Conservation (phyloP, 768 basidiomycete species). For the Hirschioporus abietinus region DNA sequence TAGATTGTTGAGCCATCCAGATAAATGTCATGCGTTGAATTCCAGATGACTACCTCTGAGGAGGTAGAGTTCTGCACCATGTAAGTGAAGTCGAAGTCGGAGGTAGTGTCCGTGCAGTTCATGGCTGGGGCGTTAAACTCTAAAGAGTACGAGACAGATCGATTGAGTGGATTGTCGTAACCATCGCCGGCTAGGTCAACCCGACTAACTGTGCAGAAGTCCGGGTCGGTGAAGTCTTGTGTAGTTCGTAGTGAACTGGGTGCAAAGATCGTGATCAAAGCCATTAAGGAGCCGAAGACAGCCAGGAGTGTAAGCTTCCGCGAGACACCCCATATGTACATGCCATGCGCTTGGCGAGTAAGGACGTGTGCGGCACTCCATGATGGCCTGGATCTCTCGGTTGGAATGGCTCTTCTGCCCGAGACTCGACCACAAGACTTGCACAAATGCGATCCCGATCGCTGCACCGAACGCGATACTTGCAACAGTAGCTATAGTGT, state of each 20-base stretch:
- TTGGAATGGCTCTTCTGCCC: background rate
- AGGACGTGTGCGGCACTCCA: background rate
- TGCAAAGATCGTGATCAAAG: background rate
- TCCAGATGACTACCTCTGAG: background rate
- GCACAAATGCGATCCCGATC: background rate
- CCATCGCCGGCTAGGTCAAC: background rate
- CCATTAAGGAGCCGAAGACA: background rate
- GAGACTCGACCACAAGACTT: background rate
- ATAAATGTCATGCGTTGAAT: background rate
- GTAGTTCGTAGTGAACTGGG: background rate
- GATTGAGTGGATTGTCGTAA: background rate
- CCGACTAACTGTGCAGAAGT: background rate
- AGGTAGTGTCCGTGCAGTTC: background rate
- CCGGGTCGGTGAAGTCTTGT: background rate
- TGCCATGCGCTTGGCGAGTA: background rate
- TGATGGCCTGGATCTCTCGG: background rate
- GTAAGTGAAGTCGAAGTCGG: background rate
- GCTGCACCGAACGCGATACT: background rate
- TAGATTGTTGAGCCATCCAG: background rate
- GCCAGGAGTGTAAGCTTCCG: background rate
- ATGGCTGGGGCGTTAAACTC: background rate
- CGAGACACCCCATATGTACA: background rate
- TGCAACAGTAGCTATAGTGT: background rate
- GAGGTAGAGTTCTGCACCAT: background rate
- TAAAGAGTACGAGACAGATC: background rate